These are phyloP conservation scores for Wickerhamomyces silvicola DNA, from an alignment of 805 yeast species.

Conservation along the genomic window DNA sequence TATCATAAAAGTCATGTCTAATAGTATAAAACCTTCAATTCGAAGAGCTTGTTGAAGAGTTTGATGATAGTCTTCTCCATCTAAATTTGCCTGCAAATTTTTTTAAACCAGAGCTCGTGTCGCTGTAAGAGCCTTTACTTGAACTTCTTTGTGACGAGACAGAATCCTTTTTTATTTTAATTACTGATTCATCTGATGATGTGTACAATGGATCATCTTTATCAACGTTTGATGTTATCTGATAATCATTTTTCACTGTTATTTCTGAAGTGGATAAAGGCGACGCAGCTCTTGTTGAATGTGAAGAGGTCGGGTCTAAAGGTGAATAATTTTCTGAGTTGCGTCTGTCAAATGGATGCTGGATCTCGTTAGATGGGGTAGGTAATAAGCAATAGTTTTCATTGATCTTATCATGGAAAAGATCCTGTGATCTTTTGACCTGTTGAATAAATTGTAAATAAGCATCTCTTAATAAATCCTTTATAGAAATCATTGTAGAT, in stretches of 20 bases:
- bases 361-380: conserved; percentile 10
- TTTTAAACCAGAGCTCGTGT: conserved; percentile 18
- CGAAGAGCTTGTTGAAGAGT: conserved; percentile 19
- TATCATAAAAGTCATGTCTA: no score
- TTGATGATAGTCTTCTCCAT: conserved; percentile 24
- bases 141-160: conserved; percentile 2
- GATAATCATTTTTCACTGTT: background rate
- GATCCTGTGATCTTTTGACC: conserved; percentile 6
- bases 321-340: conserved; percentile 14
- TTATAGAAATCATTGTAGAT: conserved; percentile 15
- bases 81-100: conserved; percentile 22
- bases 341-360: background rate
- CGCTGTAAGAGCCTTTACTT: conserved; percentile 6
- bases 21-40: no score
- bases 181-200: no score
- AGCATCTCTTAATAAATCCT: conserved; percentile 19
- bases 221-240: no score
- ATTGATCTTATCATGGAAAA: conserved; percentile 6
- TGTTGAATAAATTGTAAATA: conserved; percentile 19
- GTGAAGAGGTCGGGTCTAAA: conserved; percentile 10
- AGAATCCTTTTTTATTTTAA: background rate
- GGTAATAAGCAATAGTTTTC: conserved; percentile 13
- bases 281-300: conserved; percentile 9
- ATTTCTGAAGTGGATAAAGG: conserved; percentile 13
- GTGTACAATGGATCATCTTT: no score